A percentile compares a stretch with the other conserved stretches of the same genome.
phyloP scores from a whole-genome alignment of 2,329 filamentous ascomycete genomes.

The Amphichorda felina region DNA sequence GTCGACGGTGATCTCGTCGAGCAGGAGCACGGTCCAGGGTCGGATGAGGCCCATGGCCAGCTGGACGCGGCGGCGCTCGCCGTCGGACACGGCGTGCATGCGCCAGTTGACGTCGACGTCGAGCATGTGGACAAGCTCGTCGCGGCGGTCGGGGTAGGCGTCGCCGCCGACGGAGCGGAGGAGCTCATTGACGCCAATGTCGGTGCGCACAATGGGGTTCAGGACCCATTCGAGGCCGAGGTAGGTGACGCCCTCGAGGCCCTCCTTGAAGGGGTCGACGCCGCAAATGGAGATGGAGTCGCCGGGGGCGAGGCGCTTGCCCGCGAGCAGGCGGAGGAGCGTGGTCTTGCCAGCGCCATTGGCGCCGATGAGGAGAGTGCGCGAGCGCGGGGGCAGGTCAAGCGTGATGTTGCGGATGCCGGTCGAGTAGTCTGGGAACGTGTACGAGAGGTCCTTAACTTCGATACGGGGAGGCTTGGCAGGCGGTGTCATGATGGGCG shows the following conservation, averaged over 20 bases:
- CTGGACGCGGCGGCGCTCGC: constrained; percentile 83
- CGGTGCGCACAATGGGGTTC: constrained; percentile 88
- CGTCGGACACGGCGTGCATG: constrained; percentile 92
- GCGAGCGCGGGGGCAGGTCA: constrained; percentile 67
- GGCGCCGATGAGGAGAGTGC: constrained; percentile 86
- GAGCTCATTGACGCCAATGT: constrained; percentile 83
- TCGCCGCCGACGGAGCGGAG: constrained; percentile 79
- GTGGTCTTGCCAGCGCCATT: constrained; percentile 98
- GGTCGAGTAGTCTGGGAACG: constrained; percentile 74
- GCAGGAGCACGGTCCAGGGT: constrained; percentile 80
- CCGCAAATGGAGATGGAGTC: constrained; percentile 66
- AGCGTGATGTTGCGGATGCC: constrained; percentile 67
- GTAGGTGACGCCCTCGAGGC: constrained; percentile 90
- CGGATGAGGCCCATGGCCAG: constrained; percentile 89
- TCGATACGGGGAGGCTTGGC: constrained; percentile 48
- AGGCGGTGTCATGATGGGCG: constrained; percentile 13
- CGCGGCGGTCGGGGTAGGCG: constrained; percentile 66
- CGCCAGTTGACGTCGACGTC: constrained; percentile 90
- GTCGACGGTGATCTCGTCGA: constrained; percentile 97
- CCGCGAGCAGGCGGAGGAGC: constrained; percentile 82
- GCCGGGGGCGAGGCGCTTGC: constrained; percentile 80
- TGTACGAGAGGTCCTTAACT: constrained; percentile 71
- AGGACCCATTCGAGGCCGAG: constrained; percentile 97
- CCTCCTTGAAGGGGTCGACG: constrained; percentile 83
- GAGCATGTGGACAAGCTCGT: constrained; percentile 77